Evolutionary conservation across 73 alveolate species (phyloP).

Genomic region (Paramecium pentaurelia): DNA sequence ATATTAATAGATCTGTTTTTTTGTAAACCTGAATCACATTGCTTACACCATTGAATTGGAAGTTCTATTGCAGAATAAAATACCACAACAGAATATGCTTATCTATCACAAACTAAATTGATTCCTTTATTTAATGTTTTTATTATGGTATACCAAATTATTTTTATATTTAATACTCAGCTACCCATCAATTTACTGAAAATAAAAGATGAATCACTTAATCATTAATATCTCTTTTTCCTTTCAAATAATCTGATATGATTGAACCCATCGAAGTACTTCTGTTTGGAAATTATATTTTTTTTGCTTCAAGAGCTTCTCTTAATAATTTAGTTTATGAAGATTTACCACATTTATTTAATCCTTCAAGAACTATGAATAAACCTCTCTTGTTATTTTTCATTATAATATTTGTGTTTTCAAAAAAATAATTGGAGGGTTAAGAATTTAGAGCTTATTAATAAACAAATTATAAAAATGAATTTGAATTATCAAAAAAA

Average conservation of each 20-base stretch:
- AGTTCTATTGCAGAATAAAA: conserved; percentile 88
- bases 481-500: background rate
- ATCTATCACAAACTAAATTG: conserved; percentile 79
- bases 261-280: conserved; percentile 69
- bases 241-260: conserved; percentile 70
- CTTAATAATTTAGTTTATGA: conserved; percentile 65
- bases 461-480: background rate
- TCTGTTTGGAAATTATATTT: conserved; percentile 67
- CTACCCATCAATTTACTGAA: conserved; percentile 91
- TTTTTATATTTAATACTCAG: background rate
- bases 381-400: conserved; percentile 65
- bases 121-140: conserved; percentile 68
- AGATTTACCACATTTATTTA: conserved; percentile 88
- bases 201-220: conserved; percentile 80
- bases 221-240: conserved; percentile 67
- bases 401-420: background rate
- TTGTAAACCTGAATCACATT: conserved; percentile 76
- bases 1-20: conserved; percentile 83
- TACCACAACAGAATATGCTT: conserved; percentile 86
- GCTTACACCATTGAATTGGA: conserved; percentile 78
- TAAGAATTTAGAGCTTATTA: background rate
- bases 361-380: conserved; percentile 85
- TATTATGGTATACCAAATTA: conserved; percentile 46
- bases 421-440: background rate
- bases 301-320: conserved; percentile 48